Conservation (phyloP, 208 protist species). For the Crithidia brevicula region DNA sequence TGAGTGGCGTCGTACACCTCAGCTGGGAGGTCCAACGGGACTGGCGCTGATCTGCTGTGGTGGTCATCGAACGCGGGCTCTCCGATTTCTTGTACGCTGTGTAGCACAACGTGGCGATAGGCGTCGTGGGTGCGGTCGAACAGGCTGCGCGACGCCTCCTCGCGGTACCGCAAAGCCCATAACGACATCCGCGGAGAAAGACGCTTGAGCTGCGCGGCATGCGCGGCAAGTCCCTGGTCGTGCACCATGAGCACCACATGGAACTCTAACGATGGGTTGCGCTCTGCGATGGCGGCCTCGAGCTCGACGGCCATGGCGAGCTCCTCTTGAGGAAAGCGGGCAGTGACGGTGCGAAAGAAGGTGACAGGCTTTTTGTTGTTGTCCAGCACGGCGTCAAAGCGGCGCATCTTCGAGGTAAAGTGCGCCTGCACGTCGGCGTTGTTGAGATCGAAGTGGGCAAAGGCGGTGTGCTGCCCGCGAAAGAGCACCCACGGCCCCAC, state of each 20-base stretch:
- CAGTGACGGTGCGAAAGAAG: constrained; percentile 80
- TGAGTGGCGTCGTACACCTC: constrained; percentile 29
- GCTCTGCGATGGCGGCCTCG: constrained; percentile 39
- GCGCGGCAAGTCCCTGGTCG: constrained; percentile 53
- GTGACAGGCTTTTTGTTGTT: constrained; percentile 41
- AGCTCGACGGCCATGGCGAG: constrained; percentile 41
- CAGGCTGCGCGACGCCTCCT: constrained; percentile 34
- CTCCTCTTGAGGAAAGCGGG: constrained; percentile 60
- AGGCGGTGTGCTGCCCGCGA: constrained; percentile 78
- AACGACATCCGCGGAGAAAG: constrained; percentile 57
- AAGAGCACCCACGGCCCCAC: constrained; percentile 81
- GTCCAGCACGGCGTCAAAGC: constrained; percentile 55
- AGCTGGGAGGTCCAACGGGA: constrained; percentile 2
- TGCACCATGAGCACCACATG: constrained; percentile 70
- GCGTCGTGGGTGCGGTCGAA: constrained; percentile 57
- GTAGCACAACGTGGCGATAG: constrained; percentile 52
- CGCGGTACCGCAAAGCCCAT: constrained; percentile 60
- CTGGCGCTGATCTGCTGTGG: neutral
- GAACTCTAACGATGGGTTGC: constrained; percentile 58
- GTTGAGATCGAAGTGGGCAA: constrained; percentile 85
- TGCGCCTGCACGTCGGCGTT: constrained; percentile 47
- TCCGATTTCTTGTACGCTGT: constrained; percentile 48
- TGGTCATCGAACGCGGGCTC: too few relatives aligned
- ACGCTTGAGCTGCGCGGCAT: constrained; percentile 48
- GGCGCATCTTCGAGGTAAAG: constrained; percentile 60